Evolutionary conservation across 352 stramenopile species (phyloP), one percentile per base, ranked within the genome.

Genomic region (Pythium folliculosum): DNA sequence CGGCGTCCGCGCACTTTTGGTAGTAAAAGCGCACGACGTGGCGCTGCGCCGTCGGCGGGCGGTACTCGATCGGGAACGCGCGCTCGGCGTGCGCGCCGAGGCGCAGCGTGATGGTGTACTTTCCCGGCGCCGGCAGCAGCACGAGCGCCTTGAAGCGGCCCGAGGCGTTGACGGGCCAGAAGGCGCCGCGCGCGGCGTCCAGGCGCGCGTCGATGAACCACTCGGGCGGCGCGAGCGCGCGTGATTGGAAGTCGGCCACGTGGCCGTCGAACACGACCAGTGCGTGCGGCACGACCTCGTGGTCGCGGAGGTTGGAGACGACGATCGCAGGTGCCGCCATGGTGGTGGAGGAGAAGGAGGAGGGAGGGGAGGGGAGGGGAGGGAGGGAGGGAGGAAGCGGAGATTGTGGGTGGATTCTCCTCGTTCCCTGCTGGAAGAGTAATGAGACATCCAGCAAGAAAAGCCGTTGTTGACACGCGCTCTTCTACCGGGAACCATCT

Each of bases 291-390:
- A 91, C 63, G n/a, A 71, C 81, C 51, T 93, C 95, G 44, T 86
- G 88, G 69, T 94, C 80, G 61, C 82, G 71, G 32, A 96, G 71
- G 60, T 96, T 98, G 52, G 90, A 84, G 14, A 97, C 82, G 10
- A 89, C 75, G 70, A 91, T 81, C 77, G 30, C n/a, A 12, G 55
- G 47, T 3, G 55, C 14, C 21, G 37, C 22, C 55, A 70, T 65
- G 22, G 43, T 8, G 3, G 8, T 37, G 13, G 47, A 65, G 59
- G 50, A 14, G n/a, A 21, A 4, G 23, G 43, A n/a, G 21, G 37
- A 12, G 22, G 35, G 27, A 32, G 49, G 37, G 13, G 47, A 50
- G 35, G 58, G 13, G 47, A 65, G 59, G 50, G 14, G n/a, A 21
- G 13, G 23, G 43, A n/a, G 21, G 37, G n/a, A 12, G 22, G 35